Conservation (phyloP, 2,329 filamentous ascomycete species). For the Xylariaceae sp. region DNA sequence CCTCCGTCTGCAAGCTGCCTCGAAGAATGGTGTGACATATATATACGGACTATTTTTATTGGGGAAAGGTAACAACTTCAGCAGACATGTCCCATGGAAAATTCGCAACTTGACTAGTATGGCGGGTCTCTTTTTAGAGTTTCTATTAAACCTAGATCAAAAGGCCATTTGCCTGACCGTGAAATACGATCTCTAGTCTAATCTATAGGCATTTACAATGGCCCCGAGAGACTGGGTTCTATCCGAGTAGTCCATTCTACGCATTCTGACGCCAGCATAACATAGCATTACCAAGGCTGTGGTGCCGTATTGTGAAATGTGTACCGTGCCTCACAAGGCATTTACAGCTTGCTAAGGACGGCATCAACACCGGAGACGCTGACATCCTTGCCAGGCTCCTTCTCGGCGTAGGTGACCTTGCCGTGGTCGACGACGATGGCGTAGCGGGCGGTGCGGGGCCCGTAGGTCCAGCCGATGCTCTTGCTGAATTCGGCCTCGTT, state of each 20-base stretch:
- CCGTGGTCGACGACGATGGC: constrained; percentile 83
- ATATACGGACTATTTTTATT: too few relatives aligned
- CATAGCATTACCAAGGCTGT: too few relatives aligned
- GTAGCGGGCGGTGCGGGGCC: constrained; percentile 74
- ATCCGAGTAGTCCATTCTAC: too few relatives aligned
- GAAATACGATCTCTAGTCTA: constrained; percentile 15
- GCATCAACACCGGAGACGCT: constrained; percentile 57
- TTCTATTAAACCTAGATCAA: background rate
- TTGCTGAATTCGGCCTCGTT: constrained; percentile 72
- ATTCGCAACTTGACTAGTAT: background rate
- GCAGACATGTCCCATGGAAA: too few relatives aligned
- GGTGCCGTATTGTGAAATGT: too few relatives aligned
- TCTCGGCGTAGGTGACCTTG: constrained; percentile 81
- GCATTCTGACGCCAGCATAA: too few relatives aligned
- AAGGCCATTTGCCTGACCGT: background rate
- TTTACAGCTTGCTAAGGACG: constrained; percentile 59
- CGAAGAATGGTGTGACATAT: too few relatives aligned
- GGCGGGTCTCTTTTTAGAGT: too few relatives aligned
- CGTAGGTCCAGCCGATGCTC: constrained; percentile 76
- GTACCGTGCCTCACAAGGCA: background rate
- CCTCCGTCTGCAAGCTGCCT: too few relatives aligned
- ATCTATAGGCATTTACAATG: constrained; percentile 7
- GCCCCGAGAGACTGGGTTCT: too few relatives aligned
- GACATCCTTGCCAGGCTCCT: constrained; percentile 60
- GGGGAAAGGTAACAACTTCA: too few relatives aligned